phyloP scores from a whole-genome alignment of 441 rosid species.

The Geranium incanum region DNA sequence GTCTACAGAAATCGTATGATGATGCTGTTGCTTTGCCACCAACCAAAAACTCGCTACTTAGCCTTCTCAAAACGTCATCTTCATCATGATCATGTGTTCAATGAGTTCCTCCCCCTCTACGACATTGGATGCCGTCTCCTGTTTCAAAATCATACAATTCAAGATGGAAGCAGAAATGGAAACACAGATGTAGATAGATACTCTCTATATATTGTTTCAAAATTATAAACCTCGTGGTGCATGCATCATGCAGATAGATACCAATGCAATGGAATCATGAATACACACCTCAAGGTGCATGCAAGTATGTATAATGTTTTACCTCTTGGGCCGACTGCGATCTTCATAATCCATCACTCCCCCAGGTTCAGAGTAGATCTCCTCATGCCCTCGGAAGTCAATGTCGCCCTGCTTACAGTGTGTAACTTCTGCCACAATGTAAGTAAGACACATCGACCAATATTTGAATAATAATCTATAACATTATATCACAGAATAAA shows the following conservation, averaged over 20 bases:
- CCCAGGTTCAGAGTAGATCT: conserved; percentile 85
- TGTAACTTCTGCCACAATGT: conserved; percentile 98
- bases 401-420: conserved; percentile 87
- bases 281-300: background rate
- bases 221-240: no score
- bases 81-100: no score
- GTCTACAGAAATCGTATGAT: background rate
- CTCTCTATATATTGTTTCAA: no score
- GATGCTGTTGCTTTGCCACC: background rate
- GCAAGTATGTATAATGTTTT: conserved; percentile 1
- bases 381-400: conserved; percentile 87
- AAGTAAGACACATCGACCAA: conserved; percentile 97
- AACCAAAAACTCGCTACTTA: background rate
- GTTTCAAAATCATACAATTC: conserved; percentile 19
- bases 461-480: conserved; percentile 32
- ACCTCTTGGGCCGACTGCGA: conserved; percentile 92
- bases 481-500: background rate
- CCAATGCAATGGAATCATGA: background rate
- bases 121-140: conserved; percentile 84
- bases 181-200: no score
- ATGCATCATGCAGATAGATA: no score
- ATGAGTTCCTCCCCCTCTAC: conserved; percentile 27
- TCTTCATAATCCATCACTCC: conserved; percentile 98
- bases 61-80: background rate
- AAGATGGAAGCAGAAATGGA: no score